Percentiles rank a stretch among this genome's conserved stretches.
These are phyloP conservation scores for Scheffersomyces quercinus DNA, from an alignment of 1,139 yeast species.

Conservation along the genomic window DNA sequence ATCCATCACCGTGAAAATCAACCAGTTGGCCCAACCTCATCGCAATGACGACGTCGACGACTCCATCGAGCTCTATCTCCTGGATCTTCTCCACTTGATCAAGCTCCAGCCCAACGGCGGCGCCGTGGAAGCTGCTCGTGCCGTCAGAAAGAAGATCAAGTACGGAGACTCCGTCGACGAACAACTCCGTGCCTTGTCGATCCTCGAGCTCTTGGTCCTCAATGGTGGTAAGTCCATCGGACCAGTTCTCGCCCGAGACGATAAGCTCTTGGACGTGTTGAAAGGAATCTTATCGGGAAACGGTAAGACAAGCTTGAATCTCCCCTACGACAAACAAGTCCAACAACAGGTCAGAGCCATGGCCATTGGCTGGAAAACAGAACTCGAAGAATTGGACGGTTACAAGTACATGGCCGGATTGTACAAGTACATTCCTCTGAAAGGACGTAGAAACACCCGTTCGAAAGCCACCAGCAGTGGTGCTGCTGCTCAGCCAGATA, in stretches of 20 bases:
- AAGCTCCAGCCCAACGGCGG: constrained; percentile 43
- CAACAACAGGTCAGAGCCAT: constrained; percentile 45
- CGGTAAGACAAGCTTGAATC: constrained; percentile 41
- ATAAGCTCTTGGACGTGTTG: constrained; percentile 67
- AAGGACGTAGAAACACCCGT: not conserved
- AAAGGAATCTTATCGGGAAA: constrained; percentile 44
- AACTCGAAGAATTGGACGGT: constrained; percentile 51
- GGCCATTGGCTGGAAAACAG: constrained; percentile 66
- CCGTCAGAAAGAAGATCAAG: constrained; percentile 82
- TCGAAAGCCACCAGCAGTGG: not conserved
- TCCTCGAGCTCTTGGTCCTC: constrained; percentile 73
- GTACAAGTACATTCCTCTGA: constrained; percentile 36
- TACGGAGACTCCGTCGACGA: constrained; percentile 64
- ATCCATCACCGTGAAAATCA: constrained; percentile 53
- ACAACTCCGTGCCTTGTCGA: constrained; percentile 64
- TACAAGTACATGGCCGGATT: constrained; percentile 53
- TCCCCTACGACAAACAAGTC: constrained; percentile 44
- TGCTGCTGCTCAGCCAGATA: not conserved
- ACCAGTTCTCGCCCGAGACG: constrained; percentile 64
- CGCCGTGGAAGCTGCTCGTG: constrained; percentile 84
- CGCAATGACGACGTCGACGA: constrained; percentile 35
- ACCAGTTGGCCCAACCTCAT: constrained; percentile 41
- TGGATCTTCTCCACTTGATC: constrained; percentile 41
- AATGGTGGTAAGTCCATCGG: constrained; percentile 63
- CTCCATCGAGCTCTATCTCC: constrained; percentile 31